Conservation (phyloP, 129 eudicot genomes). For the Flaveria linearis region DNA sequence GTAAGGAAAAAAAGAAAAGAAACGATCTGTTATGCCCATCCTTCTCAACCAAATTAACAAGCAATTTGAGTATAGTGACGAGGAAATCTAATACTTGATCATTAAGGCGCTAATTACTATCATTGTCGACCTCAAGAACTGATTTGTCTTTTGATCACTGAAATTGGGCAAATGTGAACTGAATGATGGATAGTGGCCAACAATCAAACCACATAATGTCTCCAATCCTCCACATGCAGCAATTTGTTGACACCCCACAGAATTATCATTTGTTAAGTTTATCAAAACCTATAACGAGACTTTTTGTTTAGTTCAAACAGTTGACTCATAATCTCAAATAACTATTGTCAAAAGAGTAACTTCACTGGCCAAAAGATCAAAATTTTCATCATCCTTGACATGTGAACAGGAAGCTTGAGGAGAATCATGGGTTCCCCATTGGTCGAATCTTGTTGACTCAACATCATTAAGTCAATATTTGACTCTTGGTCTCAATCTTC, state of each 20-base stretch:
- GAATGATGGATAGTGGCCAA: conserved; percentile 77
- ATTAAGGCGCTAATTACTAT: conserved; percentile 48
- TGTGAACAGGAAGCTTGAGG: conserved; percentile 54
- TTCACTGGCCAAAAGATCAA: conserved; percentile 75
- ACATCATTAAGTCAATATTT: conserved; percentile 28
- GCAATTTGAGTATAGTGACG: conserved; percentile 85
- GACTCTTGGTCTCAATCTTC: conserved; percentile 36
- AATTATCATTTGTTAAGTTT: conserved; percentile 87
- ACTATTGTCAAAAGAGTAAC: conserved; percentile 36
- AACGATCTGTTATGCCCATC: conserved; percentile 76
- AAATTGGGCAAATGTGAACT: conserved; percentile 36
- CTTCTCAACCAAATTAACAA: conserved; percentile 88
- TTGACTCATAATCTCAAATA: background rate
- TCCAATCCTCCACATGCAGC: conserved; percentile 89
- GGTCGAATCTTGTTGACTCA: conserved; percentile 57
- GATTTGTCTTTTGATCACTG: conserved; percentile 45
- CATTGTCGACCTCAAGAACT: conserved; percentile 34
- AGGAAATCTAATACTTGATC: conserved; percentile 90
- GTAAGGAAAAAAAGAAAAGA: background rate
- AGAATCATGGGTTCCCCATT: conserved; percentile 40
- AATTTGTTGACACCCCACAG: conserved; percentile 90
- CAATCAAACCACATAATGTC: conserved; percentile 76
- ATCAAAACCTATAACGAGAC: conserved; percentile 65
- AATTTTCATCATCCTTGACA: conserved; percentile 50
- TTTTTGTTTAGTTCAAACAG: conserved; percentile 10